Conservation (phyloP, 1,284 basidiomycete genomes). For the Heterobasidion irregulare region DNA sequence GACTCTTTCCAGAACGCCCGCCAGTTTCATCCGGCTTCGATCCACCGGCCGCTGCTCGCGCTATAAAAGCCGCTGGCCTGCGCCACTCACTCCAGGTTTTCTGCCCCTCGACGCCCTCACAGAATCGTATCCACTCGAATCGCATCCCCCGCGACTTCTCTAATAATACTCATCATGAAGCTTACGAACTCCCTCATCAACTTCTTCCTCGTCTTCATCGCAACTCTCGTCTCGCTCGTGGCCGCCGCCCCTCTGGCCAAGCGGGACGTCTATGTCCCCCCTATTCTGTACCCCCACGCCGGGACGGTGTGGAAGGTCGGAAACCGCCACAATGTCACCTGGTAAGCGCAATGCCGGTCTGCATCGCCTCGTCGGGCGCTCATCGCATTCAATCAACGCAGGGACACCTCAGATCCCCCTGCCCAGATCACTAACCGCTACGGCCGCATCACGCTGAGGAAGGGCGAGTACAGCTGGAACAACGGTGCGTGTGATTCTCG, state of each 20-base stretch:
- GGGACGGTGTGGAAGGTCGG: conserved; percentile 19
- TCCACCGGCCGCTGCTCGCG: too few relatives aligned
- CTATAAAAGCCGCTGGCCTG: too few relatives aligned
- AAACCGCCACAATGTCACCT: conserved; percentile 20
- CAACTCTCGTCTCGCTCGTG: conserved; percentile 6
- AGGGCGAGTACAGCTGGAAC: conserved; percentile 9
- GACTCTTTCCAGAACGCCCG: too few relatives aligned
- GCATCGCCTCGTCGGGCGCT: background rate
- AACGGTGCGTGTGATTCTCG: conserved; percentile 2
- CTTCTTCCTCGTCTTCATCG: conserved; percentile 7
- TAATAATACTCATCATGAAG: conserved; percentile 3
- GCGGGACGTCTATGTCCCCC: conserved; percentile 19
- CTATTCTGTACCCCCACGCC: conserved; percentile 15
- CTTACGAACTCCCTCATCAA: conserved; percentile 6
- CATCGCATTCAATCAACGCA: background rate
- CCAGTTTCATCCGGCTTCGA: too few relatives aligned
- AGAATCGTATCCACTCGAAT: too few relatives aligned
- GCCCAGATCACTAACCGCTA: conserved; percentile 16
- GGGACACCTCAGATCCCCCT: conserved; percentile 15
- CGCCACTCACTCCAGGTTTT: too few relatives aligned
- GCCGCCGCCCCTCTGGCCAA: conserved; percentile 7
- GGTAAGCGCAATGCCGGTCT: conserved; percentile 5
- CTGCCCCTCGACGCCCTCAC: too few relatives aligned
- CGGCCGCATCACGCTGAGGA: conserved; percentile 14
- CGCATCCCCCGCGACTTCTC: too few relatives aligned